Percentiles rank a stretch among this genome's conserved stretches.
phyloP scores from a whole-genome alignment of 768 basidiomycete species.

The Xerocomus potaroensis region DNA sequence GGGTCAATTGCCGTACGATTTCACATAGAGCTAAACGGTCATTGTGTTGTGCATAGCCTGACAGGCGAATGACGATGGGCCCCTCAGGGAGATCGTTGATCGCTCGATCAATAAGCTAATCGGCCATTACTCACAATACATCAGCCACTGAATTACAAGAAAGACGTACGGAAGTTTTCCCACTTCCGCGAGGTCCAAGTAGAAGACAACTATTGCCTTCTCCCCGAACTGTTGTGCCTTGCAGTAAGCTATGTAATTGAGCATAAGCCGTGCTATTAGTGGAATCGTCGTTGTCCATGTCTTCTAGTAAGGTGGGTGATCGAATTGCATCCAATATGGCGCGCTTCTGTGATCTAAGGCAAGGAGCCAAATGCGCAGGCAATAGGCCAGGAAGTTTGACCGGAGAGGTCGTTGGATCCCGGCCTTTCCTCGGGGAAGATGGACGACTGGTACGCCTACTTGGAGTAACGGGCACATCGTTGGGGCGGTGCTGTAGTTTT shows the following conservation, averaged over 20 bases:
- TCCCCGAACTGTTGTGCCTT: conserved; percentile 70
- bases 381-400: conserved; percentile 27
- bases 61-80: conserved; percentile 76
- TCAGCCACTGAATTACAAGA: background rate
- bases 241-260: conserved; percentile 60
- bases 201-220: conserved; percentile 94
- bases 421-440: conserved; percentile 14
- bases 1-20: conserved; percentile 78
- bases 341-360: conserved; percentile 54
- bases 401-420: conserved; percentile 1
- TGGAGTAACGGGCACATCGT: conserved; percentile 16
- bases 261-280: conserved; percentile 51
- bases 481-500: conserved; percentile 1
- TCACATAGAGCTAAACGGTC: conserved; percentile 91
- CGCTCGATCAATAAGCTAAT: conserved; percentile 58
- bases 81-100: conserved; percentile 42
- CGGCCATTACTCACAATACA: conserved; percentile 1
- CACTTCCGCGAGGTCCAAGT: conserved; percentile 80
- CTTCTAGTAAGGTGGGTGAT: conserved; percentile 20
- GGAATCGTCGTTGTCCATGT: conserved; percentile 33
- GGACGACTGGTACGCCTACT: conserved; percentile 8
- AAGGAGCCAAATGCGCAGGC: conserved; percentile 41
- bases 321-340: conserved; percentile 48
- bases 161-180: conserved; percentile 66
- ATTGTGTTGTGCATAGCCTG: conserved; percentile 79